Evolutionary conservation across 768 basidiomycete genomes (phyloP).

Genomic region (Lepiota subincarnata): DNA sequence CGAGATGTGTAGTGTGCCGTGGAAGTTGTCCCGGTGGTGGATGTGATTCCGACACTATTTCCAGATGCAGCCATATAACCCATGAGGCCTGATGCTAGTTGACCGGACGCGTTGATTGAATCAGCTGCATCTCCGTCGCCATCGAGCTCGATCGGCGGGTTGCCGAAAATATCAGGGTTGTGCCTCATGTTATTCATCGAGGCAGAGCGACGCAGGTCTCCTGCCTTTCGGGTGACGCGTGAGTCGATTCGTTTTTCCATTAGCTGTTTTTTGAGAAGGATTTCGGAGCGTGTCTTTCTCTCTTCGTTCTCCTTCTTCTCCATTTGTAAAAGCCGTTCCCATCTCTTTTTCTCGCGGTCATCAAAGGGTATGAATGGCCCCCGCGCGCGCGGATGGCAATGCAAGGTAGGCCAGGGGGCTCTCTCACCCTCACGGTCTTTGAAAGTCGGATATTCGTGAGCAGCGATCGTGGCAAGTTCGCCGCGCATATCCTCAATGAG

Average conservation of each 20-base stretch:
- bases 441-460: constrained; percentile 69
- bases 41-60: constrained; percentile 91
- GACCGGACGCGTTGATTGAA: constrained; percentile 68
- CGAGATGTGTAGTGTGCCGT: constrained; percentile 45
- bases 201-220: constrained; percentile 67
- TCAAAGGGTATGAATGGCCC: constrained; percentile 77
- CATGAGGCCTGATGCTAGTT: constrained; percentile 48
- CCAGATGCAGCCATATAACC: constrained; percentile 89
- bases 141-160: not conserved
- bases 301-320: constrained; percentile 43
- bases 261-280: not conserved
- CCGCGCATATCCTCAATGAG: constrained; percentile 88
- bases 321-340: constrained; percentile 52
- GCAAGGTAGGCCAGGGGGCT: constrained; percentile 78
- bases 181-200: constrained; percentile 71
- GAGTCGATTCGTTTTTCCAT: not conserved
- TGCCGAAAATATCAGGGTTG: constrained; percentile 17
- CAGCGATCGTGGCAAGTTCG: constrained; percentile 79
- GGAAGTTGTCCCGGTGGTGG: constrained; percentile 84
- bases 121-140: constrained; percentile 28
- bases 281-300: constrained; percentile 1
- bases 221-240: constrained; percentile 18
- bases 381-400: constrained; percentile 70
- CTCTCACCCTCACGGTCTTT: constrained; percentile 47
- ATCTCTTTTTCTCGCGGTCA: constrained; percentile 64